phyloP scores from a whole-genome alignment of 805 yeast species.

The Cyberlindnera galapagoensis region DNA sequence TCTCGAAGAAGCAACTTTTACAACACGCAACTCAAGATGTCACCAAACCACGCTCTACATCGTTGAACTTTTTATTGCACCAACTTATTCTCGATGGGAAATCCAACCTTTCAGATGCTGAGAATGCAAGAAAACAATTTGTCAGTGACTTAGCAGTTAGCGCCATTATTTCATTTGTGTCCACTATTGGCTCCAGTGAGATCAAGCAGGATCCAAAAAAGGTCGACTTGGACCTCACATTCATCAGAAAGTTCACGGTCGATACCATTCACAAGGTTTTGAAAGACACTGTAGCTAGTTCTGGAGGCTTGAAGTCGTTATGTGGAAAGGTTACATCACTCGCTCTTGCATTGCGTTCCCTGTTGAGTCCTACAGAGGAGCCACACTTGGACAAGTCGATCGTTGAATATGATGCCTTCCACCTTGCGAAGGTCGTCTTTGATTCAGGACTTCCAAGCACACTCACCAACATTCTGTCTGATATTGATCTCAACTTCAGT shows the following conservation, averaged over 20 bases:
- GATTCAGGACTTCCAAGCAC: constrained; percentile 59
- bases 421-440: constrained; percentile 56
- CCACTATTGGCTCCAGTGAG: constrained; percentile 38
- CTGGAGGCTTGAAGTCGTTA: constrained; percentile 33
- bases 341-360: constrained; percentile 11
- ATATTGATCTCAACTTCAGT: constrained; percentile 70
- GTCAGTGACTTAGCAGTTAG: constrained; percentile 58
- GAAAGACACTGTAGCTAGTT: constrained; percentile 39
- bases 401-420: constrained; percentile 53
- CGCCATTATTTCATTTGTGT: constrained; percentile 55
- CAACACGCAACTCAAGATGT: constrained; percentile 22
- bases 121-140: constrained; percentile 43
- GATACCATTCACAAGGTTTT: constrained; percentile 62
- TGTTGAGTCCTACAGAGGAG: constrained; percentile 22
- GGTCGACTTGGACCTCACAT: constrained; percentile 63
- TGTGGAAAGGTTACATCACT: constrained; percentile 48
- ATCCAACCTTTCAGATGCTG: constrained; percentile 29
- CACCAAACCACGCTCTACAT: constrained; percentile 67
- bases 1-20: constrained; percentile 47
- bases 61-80: constrained; percentile 70
- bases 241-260: constrained; percentile 65
- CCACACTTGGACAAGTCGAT: constrained; percentile 24
- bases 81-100: constrained; percentile 55
- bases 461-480: constrained; percentile 54
- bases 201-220: constrained; percentile 37